Conservation (phyloP, 805 yeast species). For the Candida hispaniensis region DNA sequence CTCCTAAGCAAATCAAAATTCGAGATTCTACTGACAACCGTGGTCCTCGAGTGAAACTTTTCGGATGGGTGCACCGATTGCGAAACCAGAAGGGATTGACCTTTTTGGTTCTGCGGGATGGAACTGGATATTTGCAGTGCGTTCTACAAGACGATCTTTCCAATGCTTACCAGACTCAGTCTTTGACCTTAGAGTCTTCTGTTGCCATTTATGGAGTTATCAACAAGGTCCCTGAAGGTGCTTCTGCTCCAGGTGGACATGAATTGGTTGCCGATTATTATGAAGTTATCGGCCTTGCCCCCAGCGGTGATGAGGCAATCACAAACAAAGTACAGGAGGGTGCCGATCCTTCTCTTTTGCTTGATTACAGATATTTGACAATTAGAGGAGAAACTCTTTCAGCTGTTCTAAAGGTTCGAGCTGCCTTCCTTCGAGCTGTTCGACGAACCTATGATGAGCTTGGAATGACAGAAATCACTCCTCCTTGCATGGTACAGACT, state of each 20-base stretch:
- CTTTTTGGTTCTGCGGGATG: conserved; percentile 88
- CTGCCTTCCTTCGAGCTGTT: conserved; percentile 58
- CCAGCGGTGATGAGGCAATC: conserved; percentile 90
- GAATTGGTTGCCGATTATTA: conserved; percentile 88
- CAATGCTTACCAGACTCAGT: conserved; percentile 72
- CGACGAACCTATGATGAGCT: conserved; percentile 71
- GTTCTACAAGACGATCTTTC: conserved; percentile 88
- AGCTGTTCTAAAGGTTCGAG: conserved; percentile 91
- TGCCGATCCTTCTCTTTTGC: conserved; percentile 83
- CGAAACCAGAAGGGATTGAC: conserved; percentile 87
- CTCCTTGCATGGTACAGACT: conserved; percentile 99
- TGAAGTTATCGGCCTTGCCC: conserved; percentile 84
- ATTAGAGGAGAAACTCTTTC: conserved; percentile 91
- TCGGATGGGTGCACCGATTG: conserved; percentile 95
- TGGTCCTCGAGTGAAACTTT: conserved; percentile 62
- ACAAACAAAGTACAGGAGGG: conserved; percentile 88
- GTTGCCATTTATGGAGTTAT: conserved; percentile 71
- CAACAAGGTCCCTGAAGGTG: conserved; percentile 84
- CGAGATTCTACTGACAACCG: conserved; percentile 41
- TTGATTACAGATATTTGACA: conserved; percentile 94
- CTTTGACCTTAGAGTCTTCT: conserved; percentile 82
- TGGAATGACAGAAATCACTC: conserved; percentile 80
- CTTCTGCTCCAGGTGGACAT: conserved; percentile 94
- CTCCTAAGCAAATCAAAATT: conserved; percentile 59
- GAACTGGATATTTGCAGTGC: conserved; percentile 81